Evolutionary conservation across 305 asterid species (phyloP), one percentile per base, ranked within the genome.

Genomic region (Fraxinus sp.): DNA sequence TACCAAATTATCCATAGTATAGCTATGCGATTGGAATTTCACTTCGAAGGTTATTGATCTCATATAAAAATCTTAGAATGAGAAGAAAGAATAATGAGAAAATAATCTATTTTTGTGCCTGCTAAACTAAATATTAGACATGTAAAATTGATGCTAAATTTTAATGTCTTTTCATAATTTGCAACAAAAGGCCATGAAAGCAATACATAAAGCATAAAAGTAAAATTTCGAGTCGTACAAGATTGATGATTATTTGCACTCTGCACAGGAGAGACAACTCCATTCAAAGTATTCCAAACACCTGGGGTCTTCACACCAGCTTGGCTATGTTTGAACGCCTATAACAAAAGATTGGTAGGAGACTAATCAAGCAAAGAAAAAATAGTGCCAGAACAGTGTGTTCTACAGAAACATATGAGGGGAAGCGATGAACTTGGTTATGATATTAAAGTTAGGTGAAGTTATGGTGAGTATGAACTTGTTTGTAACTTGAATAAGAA

Each of bases 281-380:
- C 91, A 5, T 79, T 79, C 90, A 93, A 87, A 36, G 98, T 95
- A 90, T 89, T 87, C 93, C 88, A 92, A 28, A 93, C 90, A 77
- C 98, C 97, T 9, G 95, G 95, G 78, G 97, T 91, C 78, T 87
- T 91, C 77, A 79, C 86, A 73, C 91, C 92, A 83, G 86, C 86
- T 81, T 85, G 87, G 36, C 82, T 86, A 79, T 91, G 91, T 83
- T 90, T 92, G 85, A 90, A 95, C 52, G 94, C 97, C 97, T 95
- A 83, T 71, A n/a, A 78, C 20, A 74, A 79, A 81, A 77, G 41
- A 78, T 77, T 43, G 66, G 46, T 36, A 32, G 37, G 52, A 10
- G 5, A 37, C 77, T 33, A 81, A 77, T 72, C 36, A 62, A 70
- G 41, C n/a, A 57, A 55, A 77, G 33, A 55, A 75, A n/a, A 30